Evolutionary conservation across 2,329 filamentous ascomycete species (phyloP).

Genomic region (Aspergillus hortae): DNA sequence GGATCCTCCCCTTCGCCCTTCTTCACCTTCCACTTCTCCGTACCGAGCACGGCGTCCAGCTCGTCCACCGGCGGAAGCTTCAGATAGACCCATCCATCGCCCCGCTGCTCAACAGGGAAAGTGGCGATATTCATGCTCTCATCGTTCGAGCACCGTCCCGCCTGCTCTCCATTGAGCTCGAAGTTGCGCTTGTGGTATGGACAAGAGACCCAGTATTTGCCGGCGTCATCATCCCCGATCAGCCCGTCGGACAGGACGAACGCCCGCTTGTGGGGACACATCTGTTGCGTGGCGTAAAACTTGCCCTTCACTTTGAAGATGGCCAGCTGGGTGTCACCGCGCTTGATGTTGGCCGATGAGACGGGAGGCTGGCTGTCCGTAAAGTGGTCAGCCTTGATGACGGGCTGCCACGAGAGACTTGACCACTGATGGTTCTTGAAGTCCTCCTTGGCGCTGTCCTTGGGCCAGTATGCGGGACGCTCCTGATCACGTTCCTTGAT

Average conservation of each 20-base stretch:
- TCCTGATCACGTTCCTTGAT: slow-evolving; percentile 69
- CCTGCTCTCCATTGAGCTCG: slow-evolving; percentile 62
- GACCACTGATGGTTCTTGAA: slow-evolving; percentile 69
- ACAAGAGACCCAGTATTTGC: slow-evolving; percentile 79
- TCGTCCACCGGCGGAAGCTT: slow-evolving; percentile 77
- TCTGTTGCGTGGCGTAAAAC: slow-evolving; percentile 85
- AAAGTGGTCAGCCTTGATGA: slow-evolving; percentile 70
- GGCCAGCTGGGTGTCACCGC: slow-evolving; percentile 83
- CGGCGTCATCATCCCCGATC: slow-evolving; percentile 59
- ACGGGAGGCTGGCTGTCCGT: slow-evolving; percentile 62
- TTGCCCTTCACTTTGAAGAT: slow-evolving; percentile 77
- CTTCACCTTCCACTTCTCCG: slow-evolving; percentile 72
- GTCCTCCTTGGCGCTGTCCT: slow-evolving; percentile 63
- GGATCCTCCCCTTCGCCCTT: slow-evolving; percentile 62
- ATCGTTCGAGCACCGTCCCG: slow-evolving; percentile 73
- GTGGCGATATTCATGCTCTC: slow-evolving; percentile 73
- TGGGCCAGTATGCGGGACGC: slow-evolving; percentile 74
- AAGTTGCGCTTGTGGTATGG: slow-evolving; percentile 90
- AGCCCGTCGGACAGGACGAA: slow-evolving; percentile 87
- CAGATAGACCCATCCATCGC: slow-evolving; percentile 74
- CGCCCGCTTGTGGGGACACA: slow-evolving; percentile 89
- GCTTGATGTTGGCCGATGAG: slow-evolving; percentile 73
- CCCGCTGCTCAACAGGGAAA: slow-evolving; percentile 71
- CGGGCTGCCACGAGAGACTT: slow-evolving; percentile 70
- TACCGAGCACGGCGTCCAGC: slow-evolving; percentile 74